Percentiles rank a stretch among this genome's conserved stretches.
These are phyloP conservation scores for Fusarium tricinctum DNA, from an alignment of 2,329 filamentous ascomycete species.

Conservation along the genomic window DNA sequence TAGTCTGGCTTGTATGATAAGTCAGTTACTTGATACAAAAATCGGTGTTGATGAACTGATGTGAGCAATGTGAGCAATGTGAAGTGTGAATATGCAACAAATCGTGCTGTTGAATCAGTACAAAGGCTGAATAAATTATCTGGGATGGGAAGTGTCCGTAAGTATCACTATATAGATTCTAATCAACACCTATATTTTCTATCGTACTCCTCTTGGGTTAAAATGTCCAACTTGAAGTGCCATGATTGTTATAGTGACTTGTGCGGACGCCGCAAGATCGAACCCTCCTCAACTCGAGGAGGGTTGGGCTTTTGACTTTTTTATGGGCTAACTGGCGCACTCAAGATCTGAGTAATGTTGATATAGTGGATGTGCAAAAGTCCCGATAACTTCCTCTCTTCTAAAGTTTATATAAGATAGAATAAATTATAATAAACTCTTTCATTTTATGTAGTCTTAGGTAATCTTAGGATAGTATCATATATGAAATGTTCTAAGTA, in stretches of 20 bases:
- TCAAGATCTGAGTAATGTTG: no score
- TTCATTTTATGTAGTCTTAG: no score
- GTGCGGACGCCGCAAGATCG: background rate
- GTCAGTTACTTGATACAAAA: background rate
- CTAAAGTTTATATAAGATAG: no score
- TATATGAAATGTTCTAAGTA: no score
- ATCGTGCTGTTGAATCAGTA: no score
- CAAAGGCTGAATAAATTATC: background rate
- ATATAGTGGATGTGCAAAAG: no score
- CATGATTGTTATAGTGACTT: background rate
- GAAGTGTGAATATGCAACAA: background rate
- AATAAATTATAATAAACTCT: no score
- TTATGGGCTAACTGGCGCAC: background rate
- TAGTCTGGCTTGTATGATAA: background rate
- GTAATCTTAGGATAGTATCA: no score
- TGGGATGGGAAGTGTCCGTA: background rate
- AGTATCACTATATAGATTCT: background rate
- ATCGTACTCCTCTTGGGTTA: constrained; percentile 1
- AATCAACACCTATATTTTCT: constrained; percentile 4
- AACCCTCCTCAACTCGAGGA: background rate
- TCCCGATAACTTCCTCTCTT: no score
- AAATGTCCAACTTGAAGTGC: background rate
- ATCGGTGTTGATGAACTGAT: background rate
- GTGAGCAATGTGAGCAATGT: background rate
- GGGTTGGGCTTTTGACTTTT: constrained; percentile 14